Conservation (phyloP, 176 grass and related monocot genomes). For the Pharus latifolius region DNA sequence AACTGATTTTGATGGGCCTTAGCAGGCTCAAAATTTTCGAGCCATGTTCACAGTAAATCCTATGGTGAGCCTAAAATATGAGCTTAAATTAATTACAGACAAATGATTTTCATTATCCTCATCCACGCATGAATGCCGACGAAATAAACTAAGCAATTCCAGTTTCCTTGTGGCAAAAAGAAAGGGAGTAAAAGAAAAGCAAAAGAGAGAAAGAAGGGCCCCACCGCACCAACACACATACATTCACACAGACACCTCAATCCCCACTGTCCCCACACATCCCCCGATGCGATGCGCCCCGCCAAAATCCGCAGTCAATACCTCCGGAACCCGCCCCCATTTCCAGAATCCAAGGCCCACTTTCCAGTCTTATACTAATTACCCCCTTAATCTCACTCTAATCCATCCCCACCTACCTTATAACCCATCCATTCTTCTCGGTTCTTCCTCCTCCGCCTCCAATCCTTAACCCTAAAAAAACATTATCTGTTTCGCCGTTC, state of each 20-base stretch:
- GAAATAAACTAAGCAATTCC: too few relatives aligned
- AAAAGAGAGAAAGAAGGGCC: not conserved
- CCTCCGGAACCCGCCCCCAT: not conserved
- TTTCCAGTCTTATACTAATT: slow-evolving; percentile 1
- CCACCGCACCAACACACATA: slow-evolving; percentile 3
- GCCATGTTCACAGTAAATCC: too few relatives aligned
- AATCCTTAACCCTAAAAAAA: not conserved
- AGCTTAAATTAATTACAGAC: too few relatives aligned
- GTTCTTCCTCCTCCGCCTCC: not conserved
- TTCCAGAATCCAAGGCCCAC: not conserved
- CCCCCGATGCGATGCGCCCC: not conserved
- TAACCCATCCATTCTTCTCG: slow-evolving; percentile 1
- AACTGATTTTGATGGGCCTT: too few relatives aligned
- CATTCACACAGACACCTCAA: not conserved
- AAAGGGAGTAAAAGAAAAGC: too few relatives aligned
- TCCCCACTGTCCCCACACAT: slow-evolving; percentile 14
- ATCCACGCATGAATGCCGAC: too few relatives aligned
- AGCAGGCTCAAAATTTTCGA: too few relatives aligned
- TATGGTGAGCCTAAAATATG: too few relatives aligned
- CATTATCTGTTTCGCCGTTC: not conserved
- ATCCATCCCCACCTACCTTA: slow-evolving; percentile 6
- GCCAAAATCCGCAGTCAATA: slow-evolving; percentile 23
- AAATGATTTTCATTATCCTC: too few relatives aligned
- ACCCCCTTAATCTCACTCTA: too few relatives aligned
- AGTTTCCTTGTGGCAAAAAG: too few relatives aligned